Base-by-base conservation (phyloP, 495 filamentous ascomycete species). In the Penicillium egyptiacum region DNA sequence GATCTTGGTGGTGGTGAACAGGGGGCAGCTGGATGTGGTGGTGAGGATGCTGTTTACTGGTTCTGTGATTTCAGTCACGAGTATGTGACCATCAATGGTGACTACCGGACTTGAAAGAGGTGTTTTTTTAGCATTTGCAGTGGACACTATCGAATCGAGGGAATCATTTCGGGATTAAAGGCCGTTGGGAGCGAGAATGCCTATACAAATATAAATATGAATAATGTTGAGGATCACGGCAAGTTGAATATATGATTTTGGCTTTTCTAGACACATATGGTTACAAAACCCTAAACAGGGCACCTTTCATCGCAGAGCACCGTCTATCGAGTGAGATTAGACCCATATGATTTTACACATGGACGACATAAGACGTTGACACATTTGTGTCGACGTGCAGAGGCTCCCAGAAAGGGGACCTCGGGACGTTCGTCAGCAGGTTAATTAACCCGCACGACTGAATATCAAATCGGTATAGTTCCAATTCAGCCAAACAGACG, bases 51-150 rank as follows among this genome's bases (percentile, higher is more conserved):
- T 10, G 84, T 86, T 10, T 92, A 91, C 72, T 98, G 91, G 88
- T 96, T 93, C 60, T 98, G 94, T 71, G 94, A 98, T 76, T 95
- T 96, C 73, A 96, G 91, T 73, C 94, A 97, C 71, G 94, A 98
- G 76, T 98, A 94, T 78, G 91, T 88, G 40, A 95, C 91, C 35
- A 96, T 95, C 66, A 95, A 96, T 71, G 91, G 88, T 45, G 91
- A 96, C 71, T 96, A 96, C 75, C 76, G 91, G 60, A 94, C 90
- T 55, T 93, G 61, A 73, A 53, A 55, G 22, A 55, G 4, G 20
- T 28, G 16, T 39, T 10, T 31, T 31, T 14, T 33, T 46, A 39
- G 31, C 42, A 25, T 14, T 12, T 12, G 5, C 16, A 8, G 5
- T 52, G 6, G 35, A 14, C 4, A n/a, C 14, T 19, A 10, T 9